Evolutionary conservation across 495 filamentous ascomycete species (phyloP).

Genomic region (Trichoderma reesei): DNA sequence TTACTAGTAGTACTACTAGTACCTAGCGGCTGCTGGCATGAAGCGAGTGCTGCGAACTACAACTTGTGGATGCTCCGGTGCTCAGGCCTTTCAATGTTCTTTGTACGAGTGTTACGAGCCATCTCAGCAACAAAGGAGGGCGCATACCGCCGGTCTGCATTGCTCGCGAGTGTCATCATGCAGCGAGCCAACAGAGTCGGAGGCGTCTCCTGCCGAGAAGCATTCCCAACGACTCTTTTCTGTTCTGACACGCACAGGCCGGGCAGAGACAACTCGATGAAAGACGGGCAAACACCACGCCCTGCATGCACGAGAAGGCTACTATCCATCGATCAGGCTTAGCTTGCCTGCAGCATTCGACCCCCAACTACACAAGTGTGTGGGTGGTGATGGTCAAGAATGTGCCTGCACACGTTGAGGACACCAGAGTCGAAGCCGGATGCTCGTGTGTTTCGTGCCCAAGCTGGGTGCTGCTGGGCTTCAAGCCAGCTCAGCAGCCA

Average conservation of each 20-base stretch:
- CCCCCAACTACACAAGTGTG: background rate
- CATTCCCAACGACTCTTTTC: background rate
- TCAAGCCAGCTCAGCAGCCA: conserved; percentile 5
- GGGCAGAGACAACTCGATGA: background rate
- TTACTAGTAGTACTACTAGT: too few relatives aligned
- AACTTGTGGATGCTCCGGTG: background rate
- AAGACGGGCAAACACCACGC: background rate
- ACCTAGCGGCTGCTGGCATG: background rate
- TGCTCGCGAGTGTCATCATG: background rate
- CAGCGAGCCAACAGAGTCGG: background rate
- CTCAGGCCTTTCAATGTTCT: too few relatives aligned
- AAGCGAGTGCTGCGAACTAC: background rate
- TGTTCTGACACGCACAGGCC: background rate
- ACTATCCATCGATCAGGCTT: background rate
- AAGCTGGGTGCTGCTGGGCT: conserved; percentile 6
- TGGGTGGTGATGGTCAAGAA: background rate
- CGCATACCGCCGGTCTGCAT: background rate
- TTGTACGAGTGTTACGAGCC: background rate
- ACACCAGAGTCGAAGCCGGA: background rate
- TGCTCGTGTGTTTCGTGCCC: background rate
- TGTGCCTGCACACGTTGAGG: background rate
- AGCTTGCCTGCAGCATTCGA: background rate
- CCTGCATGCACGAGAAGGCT: background rate
- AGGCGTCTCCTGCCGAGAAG: background rate
- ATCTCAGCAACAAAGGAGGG: background rate